Base-by-base conservation (phyloP, 176 grass and related monocot species). In the Eragrostis nindensis region DNA sequence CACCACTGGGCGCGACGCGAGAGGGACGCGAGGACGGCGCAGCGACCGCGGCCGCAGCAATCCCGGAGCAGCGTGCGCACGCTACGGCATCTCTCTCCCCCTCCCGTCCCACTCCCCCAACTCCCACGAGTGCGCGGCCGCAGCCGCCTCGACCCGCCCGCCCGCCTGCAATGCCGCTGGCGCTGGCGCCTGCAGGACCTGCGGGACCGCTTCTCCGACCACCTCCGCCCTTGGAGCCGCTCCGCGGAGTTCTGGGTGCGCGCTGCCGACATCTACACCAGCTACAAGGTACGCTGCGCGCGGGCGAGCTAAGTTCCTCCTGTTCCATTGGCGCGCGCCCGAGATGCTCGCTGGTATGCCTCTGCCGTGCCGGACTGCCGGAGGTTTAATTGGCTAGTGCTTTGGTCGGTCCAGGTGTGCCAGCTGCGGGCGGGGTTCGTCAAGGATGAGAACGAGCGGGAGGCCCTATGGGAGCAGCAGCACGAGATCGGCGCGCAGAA, bases 391-490 rank as follows among this genome's bases (percentile, higher is more conserved):
- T 55, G 29, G 49, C 10, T 7, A n/a, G 26, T 26, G 59, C 17
- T 65, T 75, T 50, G 57, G 54, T 44, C 4, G 24, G 26, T 78
- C 16, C 71, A 98, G 96, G 88, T 88, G 66, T 98, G 96, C 47
- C 96, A 95, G 82, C 65, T 98, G 2, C 83, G 90, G 4, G 39
- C 50, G 36, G 76, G 86, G 66, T 80, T 95, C 52, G 65, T 88
- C 73, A 93, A 78, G 83, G 81, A 95, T 86, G 90, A 79, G 71
- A 86, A 75, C 63, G 66, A 84, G 86, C 76, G 86, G 82, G 90
- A 95, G 77, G 88, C 81, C 70, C 86, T 94, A 79, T 98, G 95
- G 92, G 92, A 98, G 86, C 80, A 89, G 84, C 95, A 98, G 82
- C 95, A 98, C 56, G 95, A 93, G 84, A 48, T 93, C 19, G 92